Evolutionary conservation across 202 grass and related monocot species (phyloP).

Genomic region (Panicum virgatum): DNA sequence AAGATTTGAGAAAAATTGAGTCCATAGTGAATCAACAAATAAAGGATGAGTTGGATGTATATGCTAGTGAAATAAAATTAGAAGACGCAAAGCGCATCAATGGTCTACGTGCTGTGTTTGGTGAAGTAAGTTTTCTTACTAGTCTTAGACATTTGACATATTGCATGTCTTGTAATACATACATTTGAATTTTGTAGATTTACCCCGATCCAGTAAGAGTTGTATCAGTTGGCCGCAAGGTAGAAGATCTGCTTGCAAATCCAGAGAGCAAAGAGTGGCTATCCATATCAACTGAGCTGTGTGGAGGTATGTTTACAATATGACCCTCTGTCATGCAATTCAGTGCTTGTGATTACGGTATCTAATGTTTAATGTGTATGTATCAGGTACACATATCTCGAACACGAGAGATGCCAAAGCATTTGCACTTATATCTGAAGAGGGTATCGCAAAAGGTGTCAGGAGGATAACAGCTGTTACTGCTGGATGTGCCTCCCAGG

Average conservation of each 20-base stretch:
- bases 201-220: slow-evolving; percentile 97
- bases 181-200: slow-evolving; percentile 48
- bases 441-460: slow-evolving; percentile 97
- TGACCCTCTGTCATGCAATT: neutral
- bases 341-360: neutral
- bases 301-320: slow-evolving; percentile 66
- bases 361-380: slow-evolving; percentile 16
- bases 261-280: slow-evolving; percentile 92
- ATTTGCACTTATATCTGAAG: slow-evolving; percentile 91
- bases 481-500: slow-evolving; percentile 67
- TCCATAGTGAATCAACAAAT: slow-evolving; percentile 95
- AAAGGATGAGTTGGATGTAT: slow-evolving; percentile 75
- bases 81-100: slow-evolving; percentile 71
- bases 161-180: slow-evolving; percentile 4
- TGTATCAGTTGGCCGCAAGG: slow-evolving; percentile 83
- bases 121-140: slow-evolving; percentile 61
- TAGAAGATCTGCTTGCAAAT: slow-evolving; percentile 72
- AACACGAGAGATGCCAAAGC: slow-evolving; percentile 89
- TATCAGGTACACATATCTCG: slow-evolving; percentile 85
- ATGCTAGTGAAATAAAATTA: slow-evolving; percentile 73
- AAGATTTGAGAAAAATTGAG: slow-evolving; percentile 97
- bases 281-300: slow-evolving; percentile 90
- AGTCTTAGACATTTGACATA: slow-evolving; percentile 1
- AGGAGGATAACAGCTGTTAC: slow-evolving; percentile 96
- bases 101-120: slow-evolving; percentile 88